phyloP scores from a whole-genome alignment of 495 filamentous ascomycete genomes.

The Astrocystis sublimbata region DNA sequence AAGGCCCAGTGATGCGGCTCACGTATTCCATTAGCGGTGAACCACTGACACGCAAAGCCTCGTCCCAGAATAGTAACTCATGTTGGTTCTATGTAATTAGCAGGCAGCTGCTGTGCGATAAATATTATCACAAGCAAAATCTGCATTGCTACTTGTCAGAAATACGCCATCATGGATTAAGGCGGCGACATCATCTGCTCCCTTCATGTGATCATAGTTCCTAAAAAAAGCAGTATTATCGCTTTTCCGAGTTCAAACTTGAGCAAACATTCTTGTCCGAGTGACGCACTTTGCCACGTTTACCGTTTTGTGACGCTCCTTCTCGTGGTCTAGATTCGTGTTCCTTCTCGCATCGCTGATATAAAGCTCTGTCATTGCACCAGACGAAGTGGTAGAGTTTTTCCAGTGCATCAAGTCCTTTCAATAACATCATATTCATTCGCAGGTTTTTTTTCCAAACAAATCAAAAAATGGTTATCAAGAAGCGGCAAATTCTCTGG shows the following conservation, averaged over 20 bases:
- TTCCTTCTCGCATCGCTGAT: neutral
- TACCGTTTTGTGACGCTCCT: neutral
- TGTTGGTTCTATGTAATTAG: neutral
- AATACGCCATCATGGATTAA: too few relatives aligned
- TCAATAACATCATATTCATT: too few relatives aligned
- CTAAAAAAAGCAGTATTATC: neutral
- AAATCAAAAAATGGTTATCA: constrained; percentile 27
- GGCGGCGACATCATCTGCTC: neutral
- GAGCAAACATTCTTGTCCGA: neutral
- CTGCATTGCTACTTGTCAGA: neutral
- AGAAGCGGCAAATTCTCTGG: constrained; percentile 50
- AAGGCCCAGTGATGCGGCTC: neutral
- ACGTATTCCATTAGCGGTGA: neutral
- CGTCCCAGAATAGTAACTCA: neutral
- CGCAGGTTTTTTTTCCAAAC: neutral
- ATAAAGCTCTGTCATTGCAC: neutral
- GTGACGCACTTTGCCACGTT: neutral
- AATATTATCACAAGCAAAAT: neutral
- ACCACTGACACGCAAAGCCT: neutral
- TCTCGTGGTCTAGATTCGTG: neutral
- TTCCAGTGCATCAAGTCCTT: neutral
- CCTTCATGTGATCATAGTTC: neutral
- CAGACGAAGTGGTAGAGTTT: too few relatives aligned
- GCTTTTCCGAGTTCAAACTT: too few relatives aligned
- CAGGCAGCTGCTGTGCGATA: neutral